phyloP scores from a whole-genome alignment of 2,329 filamentous ascomycete species.

The Nemania bipapillata region DNA sequence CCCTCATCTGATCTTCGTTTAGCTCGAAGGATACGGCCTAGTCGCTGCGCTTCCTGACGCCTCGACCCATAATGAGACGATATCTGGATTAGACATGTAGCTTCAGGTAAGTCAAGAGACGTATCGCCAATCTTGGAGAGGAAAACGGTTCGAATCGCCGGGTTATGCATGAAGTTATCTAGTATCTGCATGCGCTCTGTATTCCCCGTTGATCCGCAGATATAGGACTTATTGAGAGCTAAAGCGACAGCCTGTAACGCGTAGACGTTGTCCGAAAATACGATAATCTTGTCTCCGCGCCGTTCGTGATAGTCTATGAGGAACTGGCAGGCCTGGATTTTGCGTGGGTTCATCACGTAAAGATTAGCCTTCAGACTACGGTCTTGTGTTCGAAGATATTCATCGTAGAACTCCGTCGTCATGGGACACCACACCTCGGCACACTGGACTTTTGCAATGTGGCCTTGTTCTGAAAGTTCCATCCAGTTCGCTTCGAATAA shows the following conservation, averaged over 20 bases:
- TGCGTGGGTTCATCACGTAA: slow-evolving; percentile 97
- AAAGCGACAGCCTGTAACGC: slow-evolving; percentile 86
- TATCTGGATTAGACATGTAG: slow-evolving; percentile 95
- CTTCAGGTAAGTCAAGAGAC: slow-evolving; percentile 95
- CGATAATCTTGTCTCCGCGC: slow-evolving; percentile 95
- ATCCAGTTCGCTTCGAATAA: slow-evolving; percentile 99
- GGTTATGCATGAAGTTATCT: slow-evolving; percentile 94
- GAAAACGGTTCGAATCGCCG: slow-evolving; percentile 90
- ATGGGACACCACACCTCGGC: slow-evolving; percentile 99
- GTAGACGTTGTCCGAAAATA: slow-evolving; percentile 97
- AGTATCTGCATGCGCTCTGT: slow-evolving; percentile 86
- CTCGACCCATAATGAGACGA: slow-evolving; percentile 97
- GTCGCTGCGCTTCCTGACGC: slow-evolving; percentile 92
- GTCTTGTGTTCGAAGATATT: slow-evolving; percentile 74
- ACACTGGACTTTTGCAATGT: slow-evolving; percentile 96
- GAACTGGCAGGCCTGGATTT: slow-evolving; percentile 97
- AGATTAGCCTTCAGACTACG: slow-evolving; percentile 61
- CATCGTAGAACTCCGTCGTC: slow-evolving; percentile 97
- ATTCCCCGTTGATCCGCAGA: slow-evolving; percentile 89
- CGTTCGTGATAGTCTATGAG: slow-evolving; percentile 98
- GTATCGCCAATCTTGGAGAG: slow-evolving; percentile 98
- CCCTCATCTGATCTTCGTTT: slow-evolving; percentile 97
- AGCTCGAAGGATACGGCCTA: slow-evolving; percentile 91
- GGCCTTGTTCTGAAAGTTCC: slow-evolving; percentile 94
- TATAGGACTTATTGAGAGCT: slow-evolving; percentile 86